phyloP scores from a whole-genome alignment of 129 eudicot species.

The Logfia minima region DNA sequence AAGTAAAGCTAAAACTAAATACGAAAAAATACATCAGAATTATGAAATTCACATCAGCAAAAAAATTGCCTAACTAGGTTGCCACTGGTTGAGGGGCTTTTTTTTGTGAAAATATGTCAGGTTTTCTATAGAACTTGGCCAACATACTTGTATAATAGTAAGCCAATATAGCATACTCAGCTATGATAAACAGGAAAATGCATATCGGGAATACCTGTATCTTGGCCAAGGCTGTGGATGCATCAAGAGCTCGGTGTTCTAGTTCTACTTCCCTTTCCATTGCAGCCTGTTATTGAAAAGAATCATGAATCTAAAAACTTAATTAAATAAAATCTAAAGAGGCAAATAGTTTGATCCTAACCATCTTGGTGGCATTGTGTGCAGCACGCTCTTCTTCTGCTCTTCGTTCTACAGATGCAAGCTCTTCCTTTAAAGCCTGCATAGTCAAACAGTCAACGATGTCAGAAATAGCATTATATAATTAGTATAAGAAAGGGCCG shows the following conservation, averaged over 20 bases:
- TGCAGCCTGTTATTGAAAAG: slow-evolving; percentile 51
- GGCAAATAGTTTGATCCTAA: slow-evolving; percentile 17
- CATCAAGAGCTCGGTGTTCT: slow-evolving; percentile 94
- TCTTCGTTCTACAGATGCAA: slow-evolving; percentile 81
- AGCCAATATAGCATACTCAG: background rate
- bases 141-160: background rate
- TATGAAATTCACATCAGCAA: background rate
- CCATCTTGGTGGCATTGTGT: slow-evolving; percentile 90
- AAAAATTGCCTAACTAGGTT: background rate
- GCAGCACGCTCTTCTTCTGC: slow-evolving; percentile 99
- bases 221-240: slow-evolving; percentile 94
- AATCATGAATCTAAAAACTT: background rate
- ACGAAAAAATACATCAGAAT: background rate
- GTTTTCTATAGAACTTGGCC: background rate
- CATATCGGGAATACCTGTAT: slow-evolving; percentile 58
- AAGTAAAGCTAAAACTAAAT: background rate
- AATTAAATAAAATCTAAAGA: slow-evolving; percentile 9
- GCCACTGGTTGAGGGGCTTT: background rate
- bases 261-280: slow-evolving; percentile 93
- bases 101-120: background rate
- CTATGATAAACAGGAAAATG: slow-evolving; percentile 2
- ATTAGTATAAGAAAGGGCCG: slow-evolving; percentile 10
- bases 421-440: slow-evolving; percentile 94
- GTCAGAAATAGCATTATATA: slow-evolving; percentile 4
- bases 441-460: slow-evolving; percentile 18